A percentile compares a stretch with the other conserved stretches of the same genome.
Evolutionary conservation across 2,329 filamentous ascomycete species (phyloP).

Genomic region (Clarireedia hainanense): DNA sequence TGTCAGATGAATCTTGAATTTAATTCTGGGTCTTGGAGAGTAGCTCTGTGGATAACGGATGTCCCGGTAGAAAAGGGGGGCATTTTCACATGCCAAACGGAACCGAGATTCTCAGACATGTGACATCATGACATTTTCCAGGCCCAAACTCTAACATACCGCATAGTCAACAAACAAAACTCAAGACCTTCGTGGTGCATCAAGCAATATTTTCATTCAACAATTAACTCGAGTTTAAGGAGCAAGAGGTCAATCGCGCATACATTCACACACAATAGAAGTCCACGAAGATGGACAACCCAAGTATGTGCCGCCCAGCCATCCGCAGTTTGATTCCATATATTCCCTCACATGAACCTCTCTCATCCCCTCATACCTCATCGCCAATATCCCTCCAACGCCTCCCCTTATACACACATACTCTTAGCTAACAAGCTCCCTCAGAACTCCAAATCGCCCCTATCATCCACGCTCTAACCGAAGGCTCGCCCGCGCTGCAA

Average conservation of each 20-base stretch:
- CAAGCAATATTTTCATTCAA: too few species aligned
- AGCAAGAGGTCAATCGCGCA: too few species aligned
- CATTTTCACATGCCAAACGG: conserved; percentile 5
- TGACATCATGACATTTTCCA: conserved; percentile 1
- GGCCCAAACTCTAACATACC: too few species aligned
- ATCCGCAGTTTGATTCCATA: background rate
- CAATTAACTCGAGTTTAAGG: too few species aligned
- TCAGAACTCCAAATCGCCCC: conserved; percentile 50
- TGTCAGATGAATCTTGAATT: too few species aligned
- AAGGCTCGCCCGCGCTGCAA: conserved; percentile 60
- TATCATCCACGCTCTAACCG: conserved; percentile 62
- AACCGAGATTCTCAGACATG: conserved; percentile 2
- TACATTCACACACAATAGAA: too few species aligned
- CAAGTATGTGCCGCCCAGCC: conserved; percentile 30
- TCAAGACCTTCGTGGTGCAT: too few species aligned
- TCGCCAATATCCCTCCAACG: too few species aligned
- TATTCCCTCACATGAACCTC: background rate
- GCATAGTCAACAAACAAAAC: too few species aligned
- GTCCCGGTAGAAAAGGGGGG: background rate
- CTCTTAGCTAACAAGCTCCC: background rate
- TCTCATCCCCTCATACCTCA: background rate
- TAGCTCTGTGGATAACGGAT: background rate
- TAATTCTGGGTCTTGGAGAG: background rate
- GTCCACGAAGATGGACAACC: conserved; percentile 33
- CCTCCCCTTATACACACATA: too few species aligned